Evolutionary conservation across 257 asterid species (phyloP), one percentile per base, ranked within the genome.

Genomic region (Solanum etuberosum): DNA sequence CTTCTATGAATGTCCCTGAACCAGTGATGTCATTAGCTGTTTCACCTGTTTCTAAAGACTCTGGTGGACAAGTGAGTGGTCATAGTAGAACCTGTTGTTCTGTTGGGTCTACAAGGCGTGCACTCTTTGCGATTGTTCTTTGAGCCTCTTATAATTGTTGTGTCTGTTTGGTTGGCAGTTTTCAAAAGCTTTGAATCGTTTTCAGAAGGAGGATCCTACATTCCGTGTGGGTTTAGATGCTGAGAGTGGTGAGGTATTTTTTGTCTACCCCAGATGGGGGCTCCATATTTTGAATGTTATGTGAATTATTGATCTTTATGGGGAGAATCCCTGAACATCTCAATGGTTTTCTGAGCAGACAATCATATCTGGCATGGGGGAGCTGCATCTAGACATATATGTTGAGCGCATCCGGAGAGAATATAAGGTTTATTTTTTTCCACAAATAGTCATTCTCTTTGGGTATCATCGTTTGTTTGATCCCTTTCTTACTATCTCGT

Each of bases 21-120:
- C 99, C 99, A 87, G 99, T 97, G 89, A 97, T 97, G 99, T 97
- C 99, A 86, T 91, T 97, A 88, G 99, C 99, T 86, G 92, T 97
- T 90, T 93, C 98, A 76, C 94, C 98, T 7, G 97, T 95, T 91
- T 97, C 98, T 11, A 97, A 97, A 89, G 99, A 97, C 90, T 92
- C 99, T 34, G 99, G 98, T 54, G 99, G 98, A 57, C 98, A 95
- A 91, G 99, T 96, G 92, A 93, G 98, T 89, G 78, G 71, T 86
- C 80, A 76, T 71, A 59, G 37, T 85, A 37, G 70, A 65, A 38
- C 12, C 16, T 40, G 35, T 65, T 72, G 87, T 59, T 86, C 40
- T 65, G 59, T 88, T 86, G 72, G 87, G 54, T 78, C 72, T 86
- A 89, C 23, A 84, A 48, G 35, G 82, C 23, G 43, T 83, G 86